Conservation (phyloP, 345 rosid genomes). For the Acer negundo region DNA sequence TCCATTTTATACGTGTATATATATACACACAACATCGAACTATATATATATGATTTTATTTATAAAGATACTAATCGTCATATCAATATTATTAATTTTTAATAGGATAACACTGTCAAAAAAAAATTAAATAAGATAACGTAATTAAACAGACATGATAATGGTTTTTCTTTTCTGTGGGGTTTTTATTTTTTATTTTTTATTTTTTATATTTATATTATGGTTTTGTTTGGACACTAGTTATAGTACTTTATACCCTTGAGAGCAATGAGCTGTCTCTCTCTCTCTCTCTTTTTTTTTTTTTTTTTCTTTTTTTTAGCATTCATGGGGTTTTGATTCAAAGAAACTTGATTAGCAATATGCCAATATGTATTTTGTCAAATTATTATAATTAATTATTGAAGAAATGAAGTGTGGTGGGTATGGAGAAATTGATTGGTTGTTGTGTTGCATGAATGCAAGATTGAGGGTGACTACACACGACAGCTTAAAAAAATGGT, state of each 20-base stretch:
- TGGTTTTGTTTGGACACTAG: constrained; percentile 34
- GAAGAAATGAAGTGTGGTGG: constrained; percentile 20
- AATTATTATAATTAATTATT: constrained; percentile 25
- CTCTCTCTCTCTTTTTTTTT: background rate
- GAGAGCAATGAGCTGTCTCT: constrained; percentile 48
- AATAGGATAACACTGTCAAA: background rate
- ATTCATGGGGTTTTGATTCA: constrained; percentile 3
- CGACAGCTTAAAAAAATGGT: constrained; percentile 37
- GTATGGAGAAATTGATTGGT: constrained; percentile 39
- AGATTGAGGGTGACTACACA: constrained; percentile 40
- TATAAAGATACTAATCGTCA: background rate
- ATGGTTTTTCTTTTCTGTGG: constrained; percentile 21
- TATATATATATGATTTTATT: background rate
- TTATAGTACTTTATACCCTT: constrained; percentile 17
- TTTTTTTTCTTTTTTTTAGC: background rate
- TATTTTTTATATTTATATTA: constrained; percentile 9
- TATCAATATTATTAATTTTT: background rate
- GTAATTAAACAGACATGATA: constrained; percentile 17
- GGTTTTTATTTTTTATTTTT: constrained; percentile 21
- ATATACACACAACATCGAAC: background rate
- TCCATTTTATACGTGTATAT: constrained; percentile 2
- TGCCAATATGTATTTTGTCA: constrained; percentile 9
- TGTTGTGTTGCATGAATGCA: constrained; percentile 49
- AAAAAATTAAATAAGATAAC: background rate
- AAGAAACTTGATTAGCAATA: constrained; percentile 25